phyloP scores from a whole-genome alignment of 192 early-diverging fungal species.

The Gonapodya prolifera region DNA sequence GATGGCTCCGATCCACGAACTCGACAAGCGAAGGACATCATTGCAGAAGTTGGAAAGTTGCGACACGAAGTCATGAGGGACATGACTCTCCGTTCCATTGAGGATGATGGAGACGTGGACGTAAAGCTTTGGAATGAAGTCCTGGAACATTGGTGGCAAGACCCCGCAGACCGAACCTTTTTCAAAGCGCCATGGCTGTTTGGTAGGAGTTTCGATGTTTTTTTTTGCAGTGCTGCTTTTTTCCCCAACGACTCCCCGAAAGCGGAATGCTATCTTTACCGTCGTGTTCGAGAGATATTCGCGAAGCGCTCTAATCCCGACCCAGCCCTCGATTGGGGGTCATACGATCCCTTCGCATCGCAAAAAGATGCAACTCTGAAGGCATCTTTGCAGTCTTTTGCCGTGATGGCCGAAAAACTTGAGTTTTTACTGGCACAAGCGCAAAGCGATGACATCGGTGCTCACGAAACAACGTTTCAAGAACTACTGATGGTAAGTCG shows the following conservation, averaged over 20 bases:
- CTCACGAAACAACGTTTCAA: background rate
- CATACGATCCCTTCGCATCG: background rate
- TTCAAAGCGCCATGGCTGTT: background rate
- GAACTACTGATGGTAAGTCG: background rate
- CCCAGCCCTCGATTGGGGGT: background rate
- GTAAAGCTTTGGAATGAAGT: background rate
- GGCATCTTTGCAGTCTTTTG: background rate
- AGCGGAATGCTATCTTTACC: background rate
- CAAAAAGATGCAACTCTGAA: background rate
- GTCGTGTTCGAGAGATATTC: background rate
- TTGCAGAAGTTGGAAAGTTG: background rate
- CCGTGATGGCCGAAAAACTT: background rate
- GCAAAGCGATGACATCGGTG: background rate
- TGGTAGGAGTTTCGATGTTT: background rate
- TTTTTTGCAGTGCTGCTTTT: too few relatives aligned
- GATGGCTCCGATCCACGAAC: background rate
- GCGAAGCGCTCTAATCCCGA: background rate
- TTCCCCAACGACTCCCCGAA: background rate
- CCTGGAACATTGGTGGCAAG: background rate
- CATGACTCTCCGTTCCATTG: background rate
- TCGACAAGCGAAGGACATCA: background rate
- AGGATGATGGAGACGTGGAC: background rate
- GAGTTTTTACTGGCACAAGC: background rate
- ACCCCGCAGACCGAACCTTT: background rate
- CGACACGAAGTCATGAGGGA: background rate